phyloP scores from a whole-genome alignment of 2,329 filamentous ascomycete genomes.

The Penicillium occitanis region DNA sequence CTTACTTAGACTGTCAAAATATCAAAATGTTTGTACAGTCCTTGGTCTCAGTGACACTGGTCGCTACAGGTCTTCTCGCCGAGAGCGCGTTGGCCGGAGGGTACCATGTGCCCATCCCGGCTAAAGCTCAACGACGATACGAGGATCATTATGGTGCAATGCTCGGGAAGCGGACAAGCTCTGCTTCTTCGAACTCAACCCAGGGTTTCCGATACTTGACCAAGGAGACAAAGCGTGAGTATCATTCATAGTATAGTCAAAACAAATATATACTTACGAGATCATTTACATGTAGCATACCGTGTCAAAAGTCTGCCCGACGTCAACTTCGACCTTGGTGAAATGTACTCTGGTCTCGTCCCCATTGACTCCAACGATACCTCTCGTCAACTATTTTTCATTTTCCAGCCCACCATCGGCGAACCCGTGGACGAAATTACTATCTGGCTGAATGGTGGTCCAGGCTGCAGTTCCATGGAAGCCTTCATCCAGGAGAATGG shows the following conservation, averaged over 20 bases:
- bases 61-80: constrained; percentile 18
- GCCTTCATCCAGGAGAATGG: constrained; percentile 76
- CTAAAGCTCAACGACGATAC: constrained; percentile 18
- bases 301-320: constrained; percentile 69
- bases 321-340: constrained; percentile 65
- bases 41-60: constrained; percentile 13
- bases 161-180: constrained; percentile 12
- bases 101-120: constrained; percentile 14
- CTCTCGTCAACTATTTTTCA: constrained; percentile 48
- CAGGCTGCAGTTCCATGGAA: constrained; percentile 60
- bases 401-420: constrained; percentile 49
- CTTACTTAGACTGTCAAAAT: neutral
- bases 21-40: constrained; percentile 19
- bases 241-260: neutral
- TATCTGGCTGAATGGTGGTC: constrained; percentile 55
- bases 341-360: constrained; percentile 52
- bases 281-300: constrained; percentile 56
- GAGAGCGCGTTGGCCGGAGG: constrained; percentile 13
- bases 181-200: neutral
- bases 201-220: constrained; percentile 19
- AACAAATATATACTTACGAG: neutral
- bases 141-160: constrained; percentile 14
- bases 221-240: constrained; percentile 18
- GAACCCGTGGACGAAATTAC: constrained; percentile 46
- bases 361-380: constrained; percentile 55